phyloP scores from a whole-genome alignment of 805 yeast genomes.

The Candida sithepensis region DNA sequence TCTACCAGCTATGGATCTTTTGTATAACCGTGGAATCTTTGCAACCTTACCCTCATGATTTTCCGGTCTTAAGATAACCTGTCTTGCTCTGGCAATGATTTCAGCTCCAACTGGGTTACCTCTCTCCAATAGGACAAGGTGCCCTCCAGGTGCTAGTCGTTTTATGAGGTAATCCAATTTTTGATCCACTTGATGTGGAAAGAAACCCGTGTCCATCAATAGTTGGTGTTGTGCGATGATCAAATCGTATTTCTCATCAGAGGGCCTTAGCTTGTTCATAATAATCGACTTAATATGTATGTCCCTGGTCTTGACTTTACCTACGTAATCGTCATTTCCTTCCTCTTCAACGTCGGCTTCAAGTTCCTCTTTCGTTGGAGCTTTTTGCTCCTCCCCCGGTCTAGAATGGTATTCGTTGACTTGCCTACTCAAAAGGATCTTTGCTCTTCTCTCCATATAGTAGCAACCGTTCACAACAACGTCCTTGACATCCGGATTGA shows the following conservation, averaged over 20 bases:
- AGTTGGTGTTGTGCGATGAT: conserved; percentile 82
- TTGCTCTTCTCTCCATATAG: conserved; percentile 80
- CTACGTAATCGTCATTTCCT: conserved; percentile 36
- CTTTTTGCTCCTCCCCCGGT: conserved; percentile 6
- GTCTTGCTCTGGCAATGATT: conserved; percentile 84
- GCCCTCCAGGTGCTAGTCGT: conserved; percentile 73
- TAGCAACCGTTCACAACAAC: conserved; percentile 65
- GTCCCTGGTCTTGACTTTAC: conserved; percentile 53
- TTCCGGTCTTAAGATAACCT: conserved; percentile 85
- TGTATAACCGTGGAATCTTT: conserved; percentile 68
- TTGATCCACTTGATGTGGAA: conserved; percentile 72
- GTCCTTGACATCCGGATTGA: conserved; percentile 60
- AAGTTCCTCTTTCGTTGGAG: conserved; percentile 7
- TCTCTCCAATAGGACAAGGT: conserved; percentile 74
- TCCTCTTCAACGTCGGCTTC: conserved; percentile 7
- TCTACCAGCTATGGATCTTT: conserved; percentile 40
- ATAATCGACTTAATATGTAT: conserved; percentile 55
- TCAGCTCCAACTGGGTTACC: conserved; percentile 92
- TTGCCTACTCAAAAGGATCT: conserved; percentile 70
- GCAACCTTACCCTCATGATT: conserved; percentile 50
- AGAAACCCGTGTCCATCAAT: conserved; percentile 52
- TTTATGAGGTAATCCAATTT: conserved; percentile 56
- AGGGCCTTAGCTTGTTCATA: conserved; percentile 47
- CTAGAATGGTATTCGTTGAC: conserved; percentile 40
- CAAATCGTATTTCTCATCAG: conserved; percentile 61